Percentiles rank a stretch among this genome's conserved stretches.
phyloP scores from a whole-genome alignment of 2,329 filamentous ascomycete genomes.

The Claviceps sp. region DNA sequence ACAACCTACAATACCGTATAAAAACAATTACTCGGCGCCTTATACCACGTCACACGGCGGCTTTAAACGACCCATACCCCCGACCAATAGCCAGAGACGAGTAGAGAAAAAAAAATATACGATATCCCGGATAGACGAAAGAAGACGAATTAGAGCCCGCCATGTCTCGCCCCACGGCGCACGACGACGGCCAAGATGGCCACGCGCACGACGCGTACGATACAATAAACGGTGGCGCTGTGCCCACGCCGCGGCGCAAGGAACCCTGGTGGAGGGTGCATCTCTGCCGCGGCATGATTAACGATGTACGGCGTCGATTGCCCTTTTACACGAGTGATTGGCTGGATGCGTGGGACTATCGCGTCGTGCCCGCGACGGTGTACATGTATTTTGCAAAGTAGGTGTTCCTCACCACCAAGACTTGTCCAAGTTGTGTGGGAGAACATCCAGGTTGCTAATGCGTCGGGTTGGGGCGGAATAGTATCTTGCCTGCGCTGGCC shows the following conservation, averaged over 20 bases:
- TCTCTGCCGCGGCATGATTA: conserved; percentile 65
- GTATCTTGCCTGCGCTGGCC: conserved; percentile 73
- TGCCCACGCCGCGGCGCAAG: neutral
- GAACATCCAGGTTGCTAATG: neutral
- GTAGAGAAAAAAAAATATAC: no score
- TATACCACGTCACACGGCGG: no score
- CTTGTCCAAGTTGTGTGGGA: no score
- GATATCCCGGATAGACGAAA: neutral
- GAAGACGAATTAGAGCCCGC: neutral
- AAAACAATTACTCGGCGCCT: no score
- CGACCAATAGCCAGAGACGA: no score
- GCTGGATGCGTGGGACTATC: conserved; percentile 80
- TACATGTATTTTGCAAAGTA: conserved; percentile 97
- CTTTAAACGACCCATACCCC: no score
- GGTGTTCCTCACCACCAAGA: conserved; percentile 8
- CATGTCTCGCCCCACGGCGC: neutral
- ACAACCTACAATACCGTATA: no score
- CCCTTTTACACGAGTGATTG: conserved; percentile 77
- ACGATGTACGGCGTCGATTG: conserved; percentile 59
- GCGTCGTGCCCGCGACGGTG: conserved; percentile 72
- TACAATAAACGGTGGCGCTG: neutral
- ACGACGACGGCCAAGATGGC: neutral
- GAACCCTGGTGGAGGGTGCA: conserved; percentile 58
- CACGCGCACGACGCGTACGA: neutral
- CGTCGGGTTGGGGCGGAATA: conserved; percentile 18